Evolutionary conservation across 2,329 filamentous ascomycete species (phyloP), one percentile per base, ranked within the genome.

Genomic region (Magnaporthiopsis rhizophila): DNA sequence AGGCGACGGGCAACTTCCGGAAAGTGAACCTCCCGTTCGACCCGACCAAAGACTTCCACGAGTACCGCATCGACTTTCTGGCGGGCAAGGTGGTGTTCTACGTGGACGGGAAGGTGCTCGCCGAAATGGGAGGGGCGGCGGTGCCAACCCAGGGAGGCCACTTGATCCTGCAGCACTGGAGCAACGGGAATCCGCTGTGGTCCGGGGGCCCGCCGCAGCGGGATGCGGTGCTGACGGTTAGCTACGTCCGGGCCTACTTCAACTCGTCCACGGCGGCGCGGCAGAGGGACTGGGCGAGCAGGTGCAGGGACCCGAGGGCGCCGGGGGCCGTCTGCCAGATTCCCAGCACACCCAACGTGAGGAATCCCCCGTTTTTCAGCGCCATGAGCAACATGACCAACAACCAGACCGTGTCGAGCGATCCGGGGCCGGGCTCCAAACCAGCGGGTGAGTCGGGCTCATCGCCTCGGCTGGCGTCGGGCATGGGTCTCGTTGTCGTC

Each of bases 11-110:
- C 3, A 84, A 80, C 63, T 91, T 86, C 73, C 72, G 81, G 64
- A 77, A 83, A 56, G 77, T 84, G 36, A 77, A 83, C 61, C 79
- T 93, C 1, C 80, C 83, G 0, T 93, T 92, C 74, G 78, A 88
- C 67, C 88, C 90, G 0, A 85, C 86, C 0, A 72, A 74, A 0
- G 83, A 72, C 57, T 91, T 89, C 70, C 89, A 93, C 74, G 90
- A 93, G 75, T 92, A 92, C 71, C 88, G 90, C 53, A 89, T 93
- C 73, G 90, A 94, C 74, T 92, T 89, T 77, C 73, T 86, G 21
- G 81, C 84, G 0, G 80, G 79, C 0, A 78, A 78, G 0, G 87
- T 93, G 11, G 73, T 82, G 13, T 93, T 91, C 75, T 92, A 87
- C 71, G 87, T 86, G 2, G 89, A 93, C 72, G 84, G 83, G 58